These are phyloP conservation scores for Amanita molliuscula DNA, from an alignment of 768 basidiomycete genomes.

Conservation along the genomic window DNA sequence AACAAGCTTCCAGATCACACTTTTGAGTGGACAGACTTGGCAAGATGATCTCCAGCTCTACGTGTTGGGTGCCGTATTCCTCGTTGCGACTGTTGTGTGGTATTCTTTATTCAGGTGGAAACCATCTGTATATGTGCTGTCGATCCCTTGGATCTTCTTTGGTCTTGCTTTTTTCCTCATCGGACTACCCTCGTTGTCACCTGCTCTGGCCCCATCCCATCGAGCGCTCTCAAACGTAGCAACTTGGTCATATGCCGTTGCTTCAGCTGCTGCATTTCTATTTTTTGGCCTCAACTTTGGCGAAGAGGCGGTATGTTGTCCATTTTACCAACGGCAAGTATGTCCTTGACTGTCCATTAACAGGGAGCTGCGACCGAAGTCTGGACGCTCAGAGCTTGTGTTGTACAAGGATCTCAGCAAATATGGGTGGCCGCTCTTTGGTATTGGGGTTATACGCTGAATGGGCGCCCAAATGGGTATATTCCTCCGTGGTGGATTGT, in stretches of 20 bases:
- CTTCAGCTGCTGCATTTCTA: constrained; percentile 86
- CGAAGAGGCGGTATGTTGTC: constrained; percentile 72
- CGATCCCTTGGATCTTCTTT: constrained; percentile 87
- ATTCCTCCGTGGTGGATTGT: constrained; percentile 81
- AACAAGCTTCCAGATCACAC: constrained; percentile 90
- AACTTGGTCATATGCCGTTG: constrained; percentile 86
- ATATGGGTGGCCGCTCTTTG: constrained; percentile 93
- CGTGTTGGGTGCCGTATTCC: constrained; percentile 83
- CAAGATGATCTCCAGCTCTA: constrained; percentile 76
- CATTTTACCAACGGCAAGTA: not conserved
- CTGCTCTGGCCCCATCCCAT: constrained; percentile 49
- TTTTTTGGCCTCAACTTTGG: constrained; percentile 97
- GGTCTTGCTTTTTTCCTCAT: constrained; percentile 87
- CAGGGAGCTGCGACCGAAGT: constrained; percentile 91
- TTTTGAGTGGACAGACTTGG: constrained; percentile 81
- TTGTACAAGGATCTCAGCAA: constrained; percentile 93
- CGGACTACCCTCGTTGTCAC: constrained; percentile 69
- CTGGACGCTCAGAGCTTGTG: constrained; percentile 84
- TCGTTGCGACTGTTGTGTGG: constrained; percentile 81
- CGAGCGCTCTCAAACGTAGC: constrained; percentile 64
- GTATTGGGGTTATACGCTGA: constrained; percentile 89
- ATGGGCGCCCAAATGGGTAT: constrained; percentile 37
- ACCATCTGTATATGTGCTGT: constrained; percentile 81
- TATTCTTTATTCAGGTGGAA: constrained; percentile 81
- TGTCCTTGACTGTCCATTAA: not conserved